Base-by-base conservation (phyloP, 306 rosid species). In the Acacia acuminata region DNA sequence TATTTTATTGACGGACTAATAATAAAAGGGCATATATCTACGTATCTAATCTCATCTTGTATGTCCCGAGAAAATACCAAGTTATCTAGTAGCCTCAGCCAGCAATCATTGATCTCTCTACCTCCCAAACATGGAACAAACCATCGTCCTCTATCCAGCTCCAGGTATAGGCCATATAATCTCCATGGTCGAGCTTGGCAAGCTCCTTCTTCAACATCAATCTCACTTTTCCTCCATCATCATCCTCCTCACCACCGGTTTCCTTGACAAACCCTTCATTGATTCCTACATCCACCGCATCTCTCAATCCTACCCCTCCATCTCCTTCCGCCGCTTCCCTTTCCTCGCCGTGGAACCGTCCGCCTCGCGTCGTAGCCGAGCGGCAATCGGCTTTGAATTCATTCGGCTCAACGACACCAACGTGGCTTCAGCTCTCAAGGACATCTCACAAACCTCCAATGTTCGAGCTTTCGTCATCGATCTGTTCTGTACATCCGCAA, bases 151-250 rank as follows among this genome's bases (percentile, higher is more conserved):
- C 7, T 82, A 71, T 5, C 40, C 90, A 63, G 25, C 85, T n/a
- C 90, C 87, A 10, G 83, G 76, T 34, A 79, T 77, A 20, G 83
- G 90, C 3, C 90, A 87, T 53, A 3, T 85, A 0, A 13, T 87
- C 32, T 67, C 85, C 75, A 85, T 82, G 88, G 86, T 87, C 3
- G 88, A 87, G 88, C 76, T 87, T 1, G 88, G 79, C 72, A 85
- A 77, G 83, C 77, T 88, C 50, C 69, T 85, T 7, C 79, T 78
- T 63, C 79, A 15, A 25, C 87, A 60, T 2, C 71, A 73, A 65
- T 0, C 50, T 22, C 38, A 66, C 77, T 70, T 69, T 47, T 82
- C 73, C 85, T 76, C 81, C 55, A 47, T 88, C 53, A 84, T 70
- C 72, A 67, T 67, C 72, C 25, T 67, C 72, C 72, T 67, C 14